Base-by-base conservation (phyloP, 2,329 filamentous ascomycete species). In the Ceratocystis cacaofunesta region DNA sequence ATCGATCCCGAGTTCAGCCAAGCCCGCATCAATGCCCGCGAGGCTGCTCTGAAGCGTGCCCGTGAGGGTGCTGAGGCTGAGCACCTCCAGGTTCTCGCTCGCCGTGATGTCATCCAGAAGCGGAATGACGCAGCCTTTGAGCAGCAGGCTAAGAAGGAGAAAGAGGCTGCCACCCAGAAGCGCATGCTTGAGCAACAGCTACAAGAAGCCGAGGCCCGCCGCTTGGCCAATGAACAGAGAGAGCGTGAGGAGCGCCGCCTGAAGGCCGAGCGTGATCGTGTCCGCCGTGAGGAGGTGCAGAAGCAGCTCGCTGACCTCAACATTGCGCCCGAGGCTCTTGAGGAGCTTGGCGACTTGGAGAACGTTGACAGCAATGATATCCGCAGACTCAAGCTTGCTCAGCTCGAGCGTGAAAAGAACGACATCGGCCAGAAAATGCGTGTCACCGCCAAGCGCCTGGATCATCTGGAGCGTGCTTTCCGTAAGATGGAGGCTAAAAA, bases 371-470 rank as follows among this genome's bases (percentile, higher is more conserved):
- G 86, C 75, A 91, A 90, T 76, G 87, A 88, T 69, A 89, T 99
- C 71, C 92, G 94, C 74, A 88, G 89, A 70, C 88, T 99, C 78
- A 97, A 97, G 81, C 84, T 99, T 66, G 88, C 90, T 68, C 92
- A 96, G 76, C 84, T 99, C 10, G 94, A 97, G 78, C 92, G 92
- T 71, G 94, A 97, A 81, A 99, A 97, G 87, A 95, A 92, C 73
- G 91, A 94, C 73, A 86, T 96, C 70, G 90, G 89, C 69, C 91
- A 96, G 77, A 90, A 89, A 74, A 84, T 97, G 64, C 87, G 91
- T 71, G 85, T 95, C 71, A 95, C 92, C 68, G 90, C 88, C 75
- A 97, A 96, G 84, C 88, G 94, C 69, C 89, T 96, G 72, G 94
- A 99, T 74, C 92, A 99, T 77, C 79, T 99, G 71, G 94, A 99